Evolutionary conservation across 306 rosid genomes (phyloP), one percentile per base, ranked within the genome.

Genomic region (Carpinus viminea): DNA sequence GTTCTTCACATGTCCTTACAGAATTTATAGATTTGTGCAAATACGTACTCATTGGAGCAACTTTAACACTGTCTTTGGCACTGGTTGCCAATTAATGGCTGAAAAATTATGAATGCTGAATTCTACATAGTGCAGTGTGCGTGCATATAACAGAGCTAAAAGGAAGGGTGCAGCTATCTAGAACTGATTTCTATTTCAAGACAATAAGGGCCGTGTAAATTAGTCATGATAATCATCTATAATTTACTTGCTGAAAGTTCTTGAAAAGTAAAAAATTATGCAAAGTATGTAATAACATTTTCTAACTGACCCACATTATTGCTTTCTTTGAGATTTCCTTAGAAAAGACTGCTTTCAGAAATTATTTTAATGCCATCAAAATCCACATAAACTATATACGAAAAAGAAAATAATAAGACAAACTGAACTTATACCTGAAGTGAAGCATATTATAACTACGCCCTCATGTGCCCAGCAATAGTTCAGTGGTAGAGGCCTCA

Each of bases 391-490:
- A 62, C 54, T 51, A 20, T 70, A 64, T 45, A 73, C 46, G 59
- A 51, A 36, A 56, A n/a, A 65, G 7, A 61, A 51, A 41, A 26
- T 45, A 62, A 13, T 17, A 56, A 34, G 52, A 53, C 15, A 15
- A 74, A 20, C 46, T 82, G 59, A 85, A 79, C 52, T 61, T 66
- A 64, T 79, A 88, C 98, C 98, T 85, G 98, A 95, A 77, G 98
- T 95, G 77, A 92, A 95, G 89, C 96, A 95, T 65, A 95, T 85
- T 56, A 95, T 68, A 45, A 77, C 96, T 77, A 85, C 83, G 4
- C 89, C 90, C 54, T 91, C 86, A 3, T 89, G 86, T 57, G 98
- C 97, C 93, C 87, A 91, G 2, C 84, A 82, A 87, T 88, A 90
- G 68, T 80, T 38, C 74, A 82, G 82, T 16, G 88, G 81, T 5